Base-by-base conservation (phyloP, 2,329 filamentous ascomycete species). In the Colletotrichum lini region DNA sequence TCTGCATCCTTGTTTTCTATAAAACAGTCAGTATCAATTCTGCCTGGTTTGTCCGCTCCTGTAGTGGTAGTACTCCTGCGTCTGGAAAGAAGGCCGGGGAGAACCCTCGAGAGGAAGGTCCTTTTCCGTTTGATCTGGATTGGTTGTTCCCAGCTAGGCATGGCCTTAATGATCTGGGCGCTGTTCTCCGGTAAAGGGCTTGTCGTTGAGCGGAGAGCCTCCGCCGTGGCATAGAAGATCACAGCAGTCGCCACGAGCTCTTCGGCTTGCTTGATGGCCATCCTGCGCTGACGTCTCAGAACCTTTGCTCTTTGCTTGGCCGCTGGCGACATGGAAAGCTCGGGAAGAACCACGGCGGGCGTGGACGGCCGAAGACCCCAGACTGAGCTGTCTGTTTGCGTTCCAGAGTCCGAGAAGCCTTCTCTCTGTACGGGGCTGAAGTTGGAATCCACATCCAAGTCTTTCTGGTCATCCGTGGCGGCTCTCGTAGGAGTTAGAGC, bases 1-100 rank as follows among this genome's bases (percentile, higher is more conserved):
- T 79, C 85, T 75, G 86, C 85, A 81, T 87, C 87, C 88, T 80
- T 85, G 75, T 86, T 85, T 81, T 87, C 87, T 89, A 83, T 82
- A 80, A 83, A 86, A 78, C 85, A 82, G 87, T 89, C 85, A 89
- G 87, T 83, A 85, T 85, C 83, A 80, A 83, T 82, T 79, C 81
- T 79, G 77, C 80, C 78, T 81, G 84, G 79, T 76, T 81, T 82
- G 74, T 80, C 77, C 79, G 75, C 79, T 75, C 75, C 76, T 77
- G 74, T 82, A 71, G 68, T 71, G 68, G 68, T 80, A 78, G 78
- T 79, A 76, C 76, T 78, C 77, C 74, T 78, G 76, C 73, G 78
- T 76, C 75, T 77, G 60, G 70, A 72, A 70, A 72, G 59, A 72
- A 72, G 65, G 59, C 66, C 50, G 23, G 73, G 75, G 71, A 68